These are phyloP conservation scores for Gossypium turneri DNA, from an alignment of 345 rosid genomes.

Conservation along the genomic window DNA sequence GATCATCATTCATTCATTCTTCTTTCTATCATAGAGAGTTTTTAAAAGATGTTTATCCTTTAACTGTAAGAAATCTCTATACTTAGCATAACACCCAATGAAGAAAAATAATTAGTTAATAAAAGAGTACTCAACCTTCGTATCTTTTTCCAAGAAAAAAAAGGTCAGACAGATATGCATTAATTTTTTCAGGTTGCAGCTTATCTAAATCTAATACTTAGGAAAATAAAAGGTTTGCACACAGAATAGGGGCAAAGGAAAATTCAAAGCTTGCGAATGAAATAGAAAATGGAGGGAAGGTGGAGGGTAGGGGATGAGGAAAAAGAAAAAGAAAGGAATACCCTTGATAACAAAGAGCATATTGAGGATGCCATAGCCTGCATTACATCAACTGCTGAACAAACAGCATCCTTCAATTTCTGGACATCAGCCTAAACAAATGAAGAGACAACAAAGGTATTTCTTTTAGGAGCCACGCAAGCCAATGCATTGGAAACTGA, in stretches of 20 bases:
- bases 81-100: background rate
- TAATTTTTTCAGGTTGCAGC: background rate
- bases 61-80: background rate
- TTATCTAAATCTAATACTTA: background rate
- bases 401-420: conserved; percentile 68
- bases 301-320: background rate
- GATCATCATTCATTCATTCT: background rate
- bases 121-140: background rate
- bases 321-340: conserved; percentile 14
- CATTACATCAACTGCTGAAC: conserved; percentile 87
- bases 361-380: conserved; percentile 89
- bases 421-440: conserved; percentile 67
- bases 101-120: background rate
- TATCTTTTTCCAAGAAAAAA: background rate
- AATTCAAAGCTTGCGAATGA: background rate
- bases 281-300: background rate
- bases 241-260: background rate
- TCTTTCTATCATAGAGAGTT: background rate
- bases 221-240: background rate
- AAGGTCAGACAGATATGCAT: background rate
- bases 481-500: background rate
- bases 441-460: background rate
- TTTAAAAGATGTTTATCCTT: background rate
- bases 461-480: conserved; percentile 3
- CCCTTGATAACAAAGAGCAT: conserved; percentile 62